phyloP scores from a whole-genome alignment of 148 eudicot species.

The Pharnaceum exiguum region DNA sequence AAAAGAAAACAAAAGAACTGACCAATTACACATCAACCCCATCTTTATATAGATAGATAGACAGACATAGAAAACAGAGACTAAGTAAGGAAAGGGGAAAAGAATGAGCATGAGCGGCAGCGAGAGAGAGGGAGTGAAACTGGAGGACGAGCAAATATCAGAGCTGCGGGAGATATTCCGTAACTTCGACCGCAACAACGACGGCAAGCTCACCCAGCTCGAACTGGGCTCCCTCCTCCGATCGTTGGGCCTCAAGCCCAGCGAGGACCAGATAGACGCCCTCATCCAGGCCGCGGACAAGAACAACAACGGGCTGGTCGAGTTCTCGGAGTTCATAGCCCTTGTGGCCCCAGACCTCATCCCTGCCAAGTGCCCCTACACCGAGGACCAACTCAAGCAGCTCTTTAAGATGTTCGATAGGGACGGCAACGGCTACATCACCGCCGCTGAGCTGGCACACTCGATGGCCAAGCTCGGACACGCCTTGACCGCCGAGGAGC shows the following conservation, averaged over 20 bases:
- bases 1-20: no score
- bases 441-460: slow-evolving; percentile 43
- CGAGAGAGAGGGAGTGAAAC: slow-evolving; percentile 29
- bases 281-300: slow-evolving; percentile 42
- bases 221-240: slow-evolving; percentile 40
- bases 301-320: slow-evolving; percentile 43
- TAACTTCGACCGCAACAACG: slow-evolving; percentile 38
- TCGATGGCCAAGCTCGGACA: slow-evolving; percentile 50
- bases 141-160: slow-evolving; percentile 42
- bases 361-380: slow-evolving; percentile 46
- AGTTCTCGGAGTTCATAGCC: slow-evolving; percentile 47
- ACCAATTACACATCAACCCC: no score
- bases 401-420: slow-evolving; percentile 39
- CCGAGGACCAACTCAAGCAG: slow-evolving; percentile 32
- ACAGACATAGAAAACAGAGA: no score
- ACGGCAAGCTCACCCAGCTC: slow-evolving; percentile 40
- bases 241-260: slow-evolving; percentile 37
- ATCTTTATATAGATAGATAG: no score
- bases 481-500: slow-evolving; percentile 39
- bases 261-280: slow-evolving; percentile 36
- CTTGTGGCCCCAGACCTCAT: slow-evolving; percentile 40
- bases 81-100: neutral
- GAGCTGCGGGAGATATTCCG: slow-evolving; percentile 45
- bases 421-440: slow-evolving; percentile 39
- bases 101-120: slow-evolving; percentile 30